A percentile compares a stretch with the other conserved stretches of the same genome.
Evolutionary conservation across 2,329 filamentous ascomycete species (phyloP).

Genomic region (Ceratocystis cubensis): DNA sequence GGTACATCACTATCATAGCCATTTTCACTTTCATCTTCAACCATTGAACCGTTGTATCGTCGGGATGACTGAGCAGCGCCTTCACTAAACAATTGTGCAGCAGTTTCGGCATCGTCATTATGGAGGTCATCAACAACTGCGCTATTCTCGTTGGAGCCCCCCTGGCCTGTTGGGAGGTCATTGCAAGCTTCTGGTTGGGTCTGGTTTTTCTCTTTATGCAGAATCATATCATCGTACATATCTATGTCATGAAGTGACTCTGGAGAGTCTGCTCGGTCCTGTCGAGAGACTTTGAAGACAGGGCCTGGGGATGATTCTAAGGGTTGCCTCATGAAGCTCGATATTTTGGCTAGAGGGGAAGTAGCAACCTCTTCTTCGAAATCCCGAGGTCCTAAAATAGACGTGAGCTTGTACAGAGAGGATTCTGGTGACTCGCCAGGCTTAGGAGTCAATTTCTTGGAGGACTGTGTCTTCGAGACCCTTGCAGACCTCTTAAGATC

Average conservation of each 20-base stretch:
- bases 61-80: not conserved
- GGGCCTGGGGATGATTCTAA: not conserved
- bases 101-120: not conserved
- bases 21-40: not conserved
- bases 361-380: not conserved
- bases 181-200: not conserved
- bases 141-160: not conserved
- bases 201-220: not conserved
- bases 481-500: not conserved
- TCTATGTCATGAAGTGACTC: not conserved
- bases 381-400: not conserved
- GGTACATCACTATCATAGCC: not conserved
- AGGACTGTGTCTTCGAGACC: not conserved
- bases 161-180: not conserved
- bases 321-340: not conserved
- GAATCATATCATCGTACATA: not conserved
- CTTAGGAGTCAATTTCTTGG: not conserved
- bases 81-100: conserved; percentile 7
- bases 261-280: not conserved
- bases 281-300: not conserved
- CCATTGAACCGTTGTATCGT: not conserved
- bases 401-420: not conserved
- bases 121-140: not conserved
- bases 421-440: not conserved
- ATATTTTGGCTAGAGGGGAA: not conserved